Evolutionary conservation across 108 stramenopile species (phyloP), one percentile per base, ranked within the genome.

Genomic region (Nitzschia sp.): DNA sequence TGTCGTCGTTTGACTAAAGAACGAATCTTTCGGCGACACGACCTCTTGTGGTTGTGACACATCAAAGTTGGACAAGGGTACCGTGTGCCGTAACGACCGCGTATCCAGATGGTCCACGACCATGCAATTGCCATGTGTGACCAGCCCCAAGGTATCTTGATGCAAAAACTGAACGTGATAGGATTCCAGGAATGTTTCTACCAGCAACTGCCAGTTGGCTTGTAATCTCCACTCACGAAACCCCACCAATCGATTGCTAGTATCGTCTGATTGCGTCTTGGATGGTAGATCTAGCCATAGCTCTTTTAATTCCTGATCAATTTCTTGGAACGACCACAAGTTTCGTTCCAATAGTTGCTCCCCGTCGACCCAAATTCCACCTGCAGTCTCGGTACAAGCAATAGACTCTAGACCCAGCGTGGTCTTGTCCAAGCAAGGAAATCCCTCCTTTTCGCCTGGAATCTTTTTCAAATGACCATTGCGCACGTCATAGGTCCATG

Each of bases 191-290:
- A 46, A 42, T 5, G 64, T 64, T n/a, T 64, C 64, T 5, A 64
- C 64, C 38, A 64, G 45, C 45, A 64, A 47, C n/a, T 64, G 64
- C 64, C 64, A 64, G 34, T 64, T 64, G 51, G 64, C 64, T 15
- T 64, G 5, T 4, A 64, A 17, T n/a, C 8, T 48, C 64, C 64
- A 64, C 27, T 64, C 46, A 25, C 64, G 64, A 64, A 25, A 64
- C 11, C 64, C 64, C 11, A 64, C 45, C 17, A 45, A 19, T n/a
- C 42, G 8, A 64, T 6, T 6, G 19, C 53, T 21, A n/a, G 53
- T 25, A 18, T 6, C n/a, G 53, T 6, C n/a, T 6, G 23, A 27
- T 8, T 18, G 13, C 45, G 24, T 6, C 8, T 30, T n/a, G 8
- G 58, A n/a, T 29, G 27, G 18, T 31, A 8, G 30, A 6, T 31